Evolutionary conservation across 2,329 filamentous ascomycete species (phyloP).

Genomic region (Arthrobotrys pseudoclavata): DNA sequence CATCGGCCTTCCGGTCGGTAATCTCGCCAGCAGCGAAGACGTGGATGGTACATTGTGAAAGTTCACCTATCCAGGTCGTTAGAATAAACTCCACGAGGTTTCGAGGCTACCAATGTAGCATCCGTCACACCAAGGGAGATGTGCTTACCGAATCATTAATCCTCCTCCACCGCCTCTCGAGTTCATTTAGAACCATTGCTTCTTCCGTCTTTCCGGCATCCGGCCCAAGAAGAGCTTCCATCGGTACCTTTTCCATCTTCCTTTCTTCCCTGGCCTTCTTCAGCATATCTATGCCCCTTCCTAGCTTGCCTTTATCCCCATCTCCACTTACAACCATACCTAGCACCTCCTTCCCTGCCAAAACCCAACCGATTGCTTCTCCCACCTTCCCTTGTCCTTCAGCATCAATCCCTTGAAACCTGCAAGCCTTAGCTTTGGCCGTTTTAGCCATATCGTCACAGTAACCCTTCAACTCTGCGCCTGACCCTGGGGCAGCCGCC

Average conservation of each 20-base stretch:
- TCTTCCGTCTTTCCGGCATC: conserved; percentile 91
- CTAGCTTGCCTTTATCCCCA: conserved; percentile 67
- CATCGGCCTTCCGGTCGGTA: conserved; percentile 43
- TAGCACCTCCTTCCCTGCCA: conserved; percentile 80
- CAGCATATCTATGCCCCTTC: conserved; percentile 80
- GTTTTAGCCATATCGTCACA: conserved; percentile 79
- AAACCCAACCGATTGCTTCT: conserved; percentile 86
- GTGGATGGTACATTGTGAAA: conserved; percentile 45
- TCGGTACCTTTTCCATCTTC: conserved; percentile 64
- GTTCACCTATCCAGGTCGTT: conserved; percentile 43
- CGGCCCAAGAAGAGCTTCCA: conserved; percentile 75
- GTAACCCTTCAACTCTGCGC: conserved; percentile 76
- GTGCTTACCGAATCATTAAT: conserved; percentile 84
- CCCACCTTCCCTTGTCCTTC: conserved; percentile 86
- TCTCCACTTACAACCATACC: conserved; percentile 71
- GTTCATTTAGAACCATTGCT: conserved; percentile 83
- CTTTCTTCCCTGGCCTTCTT: conserved; percentile 73
- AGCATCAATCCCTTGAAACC: conserved; percentile 91
- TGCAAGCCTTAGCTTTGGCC: conserved; percentile 86
- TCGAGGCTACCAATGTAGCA: neutral
- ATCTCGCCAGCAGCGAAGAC: conserved; percentile 34
- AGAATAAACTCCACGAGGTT: conserved; percentile 4
- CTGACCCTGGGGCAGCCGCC: conserved; percentile 66
- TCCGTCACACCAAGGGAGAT: neutral
- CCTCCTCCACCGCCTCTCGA: conserved; percentile 90